Evolutionary conservation across 1,284 basidiomycete species (phyloP), one percentile per base, ranked within the genome.

Genomic region (Albatrellus sp.): DNA sequence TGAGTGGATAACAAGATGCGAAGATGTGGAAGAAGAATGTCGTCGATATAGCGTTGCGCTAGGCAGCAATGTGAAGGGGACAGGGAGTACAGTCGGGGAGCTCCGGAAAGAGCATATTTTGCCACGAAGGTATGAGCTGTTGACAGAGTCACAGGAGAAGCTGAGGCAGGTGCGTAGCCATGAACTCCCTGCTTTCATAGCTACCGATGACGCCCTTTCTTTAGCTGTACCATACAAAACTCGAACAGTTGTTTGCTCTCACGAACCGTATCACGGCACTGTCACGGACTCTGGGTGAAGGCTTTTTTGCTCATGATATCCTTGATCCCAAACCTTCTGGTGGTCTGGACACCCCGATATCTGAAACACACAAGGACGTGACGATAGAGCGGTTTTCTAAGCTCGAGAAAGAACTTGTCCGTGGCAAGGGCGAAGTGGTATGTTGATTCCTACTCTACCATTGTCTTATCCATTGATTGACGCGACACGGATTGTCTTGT

Each of bases 391-490:
- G 82, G 9, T 86, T 90, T 56, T 71, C 75, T 32, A 77, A 68
- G 53, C 64, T 91, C 2, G 85, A 90, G 65, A 82, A 84, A 56
- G 85, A 90, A 55, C 69, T 90, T 14, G 75, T 82, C 3, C 68
- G 81, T 44, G 87, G 83, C 13, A 88, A 89, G 59, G 70, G 70
- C 12, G 88, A 90, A 71, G 70, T 88, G 37, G 83, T 87, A 53
- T 57, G 83, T 68, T 10, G 31, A 20, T 34, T 13, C 12, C 24
- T 41, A 14, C 20, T 32, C 24, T 40, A n/a, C 32, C 39, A 31
- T 12, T 13, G 24, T 24, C 24, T 24, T 24, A 7, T 24, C 4
- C 19, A n/a, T 31, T 36, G n/a, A 38, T 46, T 42, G 39, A 34
- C 43, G 1, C 46, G 37, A 47, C 51, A 33, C 49, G 47, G 20